These are phyloP conservation scores for Cadophora gregata DNA, from an alignment of 2,329 filamentous ascomycete genomes.

Conservation along the genomic window DNA sequence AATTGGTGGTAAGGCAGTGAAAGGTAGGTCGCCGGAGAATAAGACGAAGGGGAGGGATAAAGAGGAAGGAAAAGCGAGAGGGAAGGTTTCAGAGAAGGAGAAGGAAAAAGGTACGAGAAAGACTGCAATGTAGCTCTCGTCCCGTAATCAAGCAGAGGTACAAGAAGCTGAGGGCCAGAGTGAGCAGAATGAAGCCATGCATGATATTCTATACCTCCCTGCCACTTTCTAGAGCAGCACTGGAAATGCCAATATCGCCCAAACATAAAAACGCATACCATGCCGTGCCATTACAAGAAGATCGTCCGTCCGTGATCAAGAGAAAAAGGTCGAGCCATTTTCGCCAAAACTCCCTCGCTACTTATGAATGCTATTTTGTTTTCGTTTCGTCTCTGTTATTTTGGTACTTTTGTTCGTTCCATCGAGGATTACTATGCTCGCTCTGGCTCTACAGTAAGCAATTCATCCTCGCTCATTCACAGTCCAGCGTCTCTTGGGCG, in stretches of 20 bases:
- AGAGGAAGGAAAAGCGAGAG: no score
- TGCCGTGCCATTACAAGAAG: neutral
- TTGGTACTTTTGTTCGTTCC: no score
- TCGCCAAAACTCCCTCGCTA: slow-evolving; percentile 27
- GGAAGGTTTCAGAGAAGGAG: no score
- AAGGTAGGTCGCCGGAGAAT: neutral
- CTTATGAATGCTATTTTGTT: slow-evolving; percentile 5
- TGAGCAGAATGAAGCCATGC: neutral
- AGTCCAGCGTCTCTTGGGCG: slow-evolving; percentile 61
- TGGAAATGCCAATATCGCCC: neutral
- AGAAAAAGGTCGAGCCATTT: neutral
- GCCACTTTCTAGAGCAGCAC: neutral
- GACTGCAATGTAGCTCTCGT: no score
- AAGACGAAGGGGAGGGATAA: neutral
- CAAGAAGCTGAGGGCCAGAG: neutral
- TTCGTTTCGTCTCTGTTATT: neutral
- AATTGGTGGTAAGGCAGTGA: neutral
- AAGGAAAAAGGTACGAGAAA: no score
- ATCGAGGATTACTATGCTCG: no score
- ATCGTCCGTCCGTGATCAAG: neutral
- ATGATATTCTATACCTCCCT: neutral
- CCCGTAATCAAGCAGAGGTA: no score
- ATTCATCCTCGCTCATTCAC: slow-evolving; percentile 51
- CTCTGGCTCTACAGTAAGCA: neutral
- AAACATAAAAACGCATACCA: neutral